Evolutionary conservation across 2,329 filamentous ascomycete genomes (phyloP).

Genomic region (Gnomoniopsis sp.): DNA sequence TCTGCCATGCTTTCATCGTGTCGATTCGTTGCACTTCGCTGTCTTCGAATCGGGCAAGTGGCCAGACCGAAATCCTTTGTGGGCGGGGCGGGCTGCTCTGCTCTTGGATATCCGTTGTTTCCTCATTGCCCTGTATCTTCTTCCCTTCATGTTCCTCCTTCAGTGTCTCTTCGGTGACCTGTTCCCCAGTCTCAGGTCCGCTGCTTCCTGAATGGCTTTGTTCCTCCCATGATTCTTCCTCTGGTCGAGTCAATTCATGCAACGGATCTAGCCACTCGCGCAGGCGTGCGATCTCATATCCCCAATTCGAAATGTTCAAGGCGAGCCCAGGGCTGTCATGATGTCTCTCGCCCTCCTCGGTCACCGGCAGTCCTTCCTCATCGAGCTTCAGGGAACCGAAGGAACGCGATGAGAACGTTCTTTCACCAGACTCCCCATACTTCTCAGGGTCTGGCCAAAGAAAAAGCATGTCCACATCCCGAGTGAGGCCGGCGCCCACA

Average conservation of each 20-base stretch:
- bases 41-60: constrained; percentile 29
- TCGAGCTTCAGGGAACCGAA: neutral
- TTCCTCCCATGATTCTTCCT: neutral
- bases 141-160: neutral
- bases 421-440: constrained; percentile 27
- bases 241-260: neutral
- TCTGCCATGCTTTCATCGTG: constrained; percentile 8
- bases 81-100: neutral
- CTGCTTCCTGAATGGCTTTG: neutral
- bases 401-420: constrained; percentile 19
- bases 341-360: neutral
- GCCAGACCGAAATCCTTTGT: constrained; percentile 22
- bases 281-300: neutral
- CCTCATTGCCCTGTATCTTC: neutral
- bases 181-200: neutral
- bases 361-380: neutral
- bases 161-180: neutral
- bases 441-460: constrained; percentile 33
- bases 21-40: constrained; percentile 13
- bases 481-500: constrained; percentile 21
- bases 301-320: neutral
- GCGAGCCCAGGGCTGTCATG: neutral
- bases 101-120: neutral
- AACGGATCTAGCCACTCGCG: neutral
- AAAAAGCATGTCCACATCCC: constrained; percentile 24